Conservation (phyloP, 768 basidiomycete species). For the Dacryopinax spathularia region DNA sequence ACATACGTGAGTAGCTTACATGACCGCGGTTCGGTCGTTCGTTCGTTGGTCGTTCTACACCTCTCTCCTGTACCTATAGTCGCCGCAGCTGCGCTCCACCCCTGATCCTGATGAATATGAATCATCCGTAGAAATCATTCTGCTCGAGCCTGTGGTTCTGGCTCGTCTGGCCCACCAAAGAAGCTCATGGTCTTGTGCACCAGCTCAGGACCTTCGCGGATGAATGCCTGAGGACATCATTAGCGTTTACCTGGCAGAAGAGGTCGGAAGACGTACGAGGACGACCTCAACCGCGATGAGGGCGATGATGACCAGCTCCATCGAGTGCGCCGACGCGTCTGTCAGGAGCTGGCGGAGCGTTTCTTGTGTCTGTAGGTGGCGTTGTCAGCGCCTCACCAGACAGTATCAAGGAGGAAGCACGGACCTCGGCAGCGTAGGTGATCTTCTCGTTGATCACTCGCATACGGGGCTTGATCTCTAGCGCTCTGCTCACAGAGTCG, state of each 20-base stretch:
- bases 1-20: too few relatives aligned
- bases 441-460: slow-evolving; percentile 82
- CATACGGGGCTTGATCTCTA: slow-evolving; percentile 75
- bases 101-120: too few relatives aligned
- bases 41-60: too few relatives aligned
- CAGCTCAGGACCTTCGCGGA: slow-evolving; percentile 24
- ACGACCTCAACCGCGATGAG: slow-evolving; percentile 93
- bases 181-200: slow-evolving; percentile 14
- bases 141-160: neutral
- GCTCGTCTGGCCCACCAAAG: neutral
- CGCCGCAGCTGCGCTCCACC: too few relatives aligned
- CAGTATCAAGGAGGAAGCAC: neutral
- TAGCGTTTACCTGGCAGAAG: too few relatives aligned
- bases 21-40: too few relatives aligned
- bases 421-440: slow-evolving; percentile 69
- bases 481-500: slow-evolving; percentile 65
- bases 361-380: neutral
- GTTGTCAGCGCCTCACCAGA: slow-evolving; percentile 33
- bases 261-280: slow-evolving; percentile 38
- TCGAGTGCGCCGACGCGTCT: slow-evolving; percentile 74
- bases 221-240: slow-evolving; percentile 22
- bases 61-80: too few relatives aligned
- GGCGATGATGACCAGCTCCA: slow-evolving; percentile 90
- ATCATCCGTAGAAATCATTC: too few relatives aligned
- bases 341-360: slow-evolving; percentile 8